A percentile compares a stretch with the other conserved stretches of the same genome.
These are phyloP conservation scores for Stygiomarasmius scandens DNA, from an alignment of 1,284 basidiomycete species.

Conservation along the genomic window DNA sequence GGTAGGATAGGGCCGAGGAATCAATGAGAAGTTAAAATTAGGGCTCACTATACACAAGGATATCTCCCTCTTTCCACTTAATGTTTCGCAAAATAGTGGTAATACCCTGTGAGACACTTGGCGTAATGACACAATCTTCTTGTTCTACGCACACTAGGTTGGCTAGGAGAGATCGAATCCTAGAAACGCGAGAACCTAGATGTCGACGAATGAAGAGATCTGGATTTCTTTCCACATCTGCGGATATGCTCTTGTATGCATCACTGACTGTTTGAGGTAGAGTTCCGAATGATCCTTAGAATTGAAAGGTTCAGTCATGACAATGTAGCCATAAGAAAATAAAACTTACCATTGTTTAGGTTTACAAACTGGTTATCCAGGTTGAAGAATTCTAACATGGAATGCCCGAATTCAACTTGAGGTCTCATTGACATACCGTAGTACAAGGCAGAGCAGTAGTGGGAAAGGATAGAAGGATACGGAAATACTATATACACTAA, in stretches of 20 bases:
- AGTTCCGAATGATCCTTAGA: slow-evolving; percentile 63
- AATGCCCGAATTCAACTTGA: slow-evolving; percentile 10
- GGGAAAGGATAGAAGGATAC: too few relatives aligned
- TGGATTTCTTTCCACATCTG: slow-evolving; percentile 59
- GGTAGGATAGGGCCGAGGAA: not conserved
- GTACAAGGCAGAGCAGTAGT: too few relatives aligned
- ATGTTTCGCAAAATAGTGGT: slow-evolving; percentile 70
- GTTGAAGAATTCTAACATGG: slow-evolving; percentile 10
- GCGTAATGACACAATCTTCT: slow-evolving; percentile 70
- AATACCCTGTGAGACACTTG: slow-evolving; percentile 69
- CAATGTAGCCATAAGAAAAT: too few relatives aligned
- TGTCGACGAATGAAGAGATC: slow-evolving; percentile 62
- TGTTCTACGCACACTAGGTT: slow-evolving; percentile 44
- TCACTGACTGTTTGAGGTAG: slow-evolving; percentile 62
- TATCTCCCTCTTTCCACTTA: slow-evolving; percentile 46
- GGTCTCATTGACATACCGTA: too few relatives aligned
- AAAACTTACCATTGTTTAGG: slow-evolving; percentile 62
- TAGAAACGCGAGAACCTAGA: slow-evolving; percentile 40
- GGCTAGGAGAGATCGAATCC: slow-evolving; percentile 56
- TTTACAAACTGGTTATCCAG: slow-evolving; percentile 50
- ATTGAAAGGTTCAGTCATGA: too few relatives aligned
- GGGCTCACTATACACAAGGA: slow-evolving; percentile 47
- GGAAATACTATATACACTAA: too few relatives aligned
- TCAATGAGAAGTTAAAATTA: slow-evolving; percentile 12
- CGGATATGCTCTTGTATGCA: slow-evolving; percentile 46